These are phyloP conservation scores for Macrocybe gigantea DNA, from an alignment of 768 basidiomycete species.

Conservation along the genomic window DNA sequence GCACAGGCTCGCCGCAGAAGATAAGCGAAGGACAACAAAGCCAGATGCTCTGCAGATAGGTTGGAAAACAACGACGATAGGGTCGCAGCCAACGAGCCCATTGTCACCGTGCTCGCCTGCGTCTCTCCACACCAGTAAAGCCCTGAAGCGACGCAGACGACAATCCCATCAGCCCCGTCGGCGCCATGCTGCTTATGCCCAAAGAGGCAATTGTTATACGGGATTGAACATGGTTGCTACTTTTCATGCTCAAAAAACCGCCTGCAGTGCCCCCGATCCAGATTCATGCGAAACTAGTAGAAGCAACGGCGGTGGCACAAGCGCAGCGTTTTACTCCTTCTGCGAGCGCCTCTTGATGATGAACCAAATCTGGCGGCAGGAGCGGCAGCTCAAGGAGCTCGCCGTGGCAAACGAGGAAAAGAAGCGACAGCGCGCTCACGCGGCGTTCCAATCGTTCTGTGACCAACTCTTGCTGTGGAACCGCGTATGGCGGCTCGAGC, in stretches of 20 bases:
- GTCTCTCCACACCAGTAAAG: no score
- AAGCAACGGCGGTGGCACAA: no score
- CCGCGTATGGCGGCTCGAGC: conserved; percentile 34
- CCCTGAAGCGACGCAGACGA: no score
- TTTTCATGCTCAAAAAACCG: no score
- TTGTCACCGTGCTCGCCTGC: no score
- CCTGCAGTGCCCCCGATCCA: no score
- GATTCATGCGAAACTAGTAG: no score
- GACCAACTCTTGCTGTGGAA: conserved; percentile 33
- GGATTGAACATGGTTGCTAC: no score
- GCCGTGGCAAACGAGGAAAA: conserved; percentile 16
- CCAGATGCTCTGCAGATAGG: not conserved
- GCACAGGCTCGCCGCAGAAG: conserved; percentile 15
- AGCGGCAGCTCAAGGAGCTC: conserved; percentile 31
- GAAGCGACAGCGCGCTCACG: conserved; percentile 14
- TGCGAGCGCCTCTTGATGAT: conserved; percentile 33
- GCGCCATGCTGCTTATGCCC: not conserved
- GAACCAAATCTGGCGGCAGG: conserved; percentile 34
- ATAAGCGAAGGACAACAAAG: conserved; percentile 8
- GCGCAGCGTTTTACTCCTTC: conserved; percentile 27
- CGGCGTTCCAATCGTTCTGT: conserved; percentile 33
- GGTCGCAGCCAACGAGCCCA: no score
- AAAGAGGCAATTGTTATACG: not conserved
- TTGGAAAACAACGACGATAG: no score
- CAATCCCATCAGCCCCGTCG: no score